Base-by-base conservation (phyloP, 2,329 filamentous ascomycete genomes). In the Neofusicoccum sp. region DNA sequence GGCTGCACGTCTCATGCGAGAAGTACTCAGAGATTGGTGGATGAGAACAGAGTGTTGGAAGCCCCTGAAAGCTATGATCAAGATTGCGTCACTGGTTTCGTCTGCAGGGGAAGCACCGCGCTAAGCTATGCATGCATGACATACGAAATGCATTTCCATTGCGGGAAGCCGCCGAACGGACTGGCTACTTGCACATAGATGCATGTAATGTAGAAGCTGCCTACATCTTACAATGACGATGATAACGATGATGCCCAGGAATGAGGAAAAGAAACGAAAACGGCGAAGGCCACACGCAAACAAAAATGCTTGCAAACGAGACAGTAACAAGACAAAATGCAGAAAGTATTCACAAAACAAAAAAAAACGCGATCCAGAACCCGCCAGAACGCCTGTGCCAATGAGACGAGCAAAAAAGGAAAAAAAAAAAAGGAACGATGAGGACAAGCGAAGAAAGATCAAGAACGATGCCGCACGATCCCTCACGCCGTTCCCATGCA, bases 361-460 rank as follows among this genome's bases (percentile, higher is more conserved):
- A 7, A 26, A 57, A 57, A 43, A 11, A 54, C 8, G 49, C 49
- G 49, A 54, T 54, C 49, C 38, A 54, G 49, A 20, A 8, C 49
- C 49, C 24, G 34, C 49, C 49, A 54, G 49, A 41, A 54, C 34
- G 49, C 49, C 49, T n/a, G 49, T 36, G 49, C 49, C 49, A 54
- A 45, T n/a, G 53, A 57, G 41, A 44, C 12, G 53, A 57, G 41
- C 40, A 57, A 36, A 57, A 43, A 34, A 1, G 14, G 16, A 30
- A 38, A 41, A 45, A 40, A 45, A 26, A 16, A 36, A 36, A 34
- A 6, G 28, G 40, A 31, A 41, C 11, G n/a, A 9, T 30, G 20
- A 57, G 53, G 44, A 43, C 44, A 28, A 45, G 40, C 34, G 40
- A 34, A 14, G 12, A 24, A 26, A 16, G 14, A 45, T 2, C 34